Base-by-base conservation (phyloP, 148 eudicot genomes). In the Polygonum aviculare region DNA sequence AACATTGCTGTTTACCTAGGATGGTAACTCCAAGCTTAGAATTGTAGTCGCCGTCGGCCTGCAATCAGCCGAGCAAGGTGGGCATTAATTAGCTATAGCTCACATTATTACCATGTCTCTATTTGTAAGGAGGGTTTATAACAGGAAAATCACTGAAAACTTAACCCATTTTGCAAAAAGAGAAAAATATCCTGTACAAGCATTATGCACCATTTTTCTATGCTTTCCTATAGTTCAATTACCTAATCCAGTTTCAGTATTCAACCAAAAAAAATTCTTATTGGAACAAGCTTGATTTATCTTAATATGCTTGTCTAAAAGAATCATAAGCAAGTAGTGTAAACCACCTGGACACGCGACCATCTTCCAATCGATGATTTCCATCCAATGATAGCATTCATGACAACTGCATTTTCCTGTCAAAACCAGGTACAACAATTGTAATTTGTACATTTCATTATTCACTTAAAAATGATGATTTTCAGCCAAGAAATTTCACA, bases 341-440 rank as follows among this genome's bases (percentile, higher is more conserved):
- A 50, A 33, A 33, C 3, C 63, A 16, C 98, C 96, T 93, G 98
- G 62, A 89, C 91, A 8, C 98, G 90, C 10, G 98, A 89, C 98
- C 98, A 93, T 86, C 81, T 87, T 45, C 98, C 98, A 44, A 91
- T 78, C 52, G 87, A 88, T 4, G 98, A 93, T 77, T 88, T 93
- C 98, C 98, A 91, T 35, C 98, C 98, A 76, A 93, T 77, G 70
- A 93, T 93, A 57, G 98, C 80, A 82, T 93, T 87, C 85, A 88
- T 89, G 15, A 89, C 91, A 78, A 93, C 83, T 39, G 98, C 98
- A 85, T 93, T 93, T 88, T 93, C 98, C 98, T 93, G 87, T 72
- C 76, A 55, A 60, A 77, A 41, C 75, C 73, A 73, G 21, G 39
- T 74, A 26, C 31, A 63, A 74, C 21, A 33, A 49, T 51, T 54